Conservation (phyloP, 768 basidiomycete genomes). For the Russula compacta region DNA sequence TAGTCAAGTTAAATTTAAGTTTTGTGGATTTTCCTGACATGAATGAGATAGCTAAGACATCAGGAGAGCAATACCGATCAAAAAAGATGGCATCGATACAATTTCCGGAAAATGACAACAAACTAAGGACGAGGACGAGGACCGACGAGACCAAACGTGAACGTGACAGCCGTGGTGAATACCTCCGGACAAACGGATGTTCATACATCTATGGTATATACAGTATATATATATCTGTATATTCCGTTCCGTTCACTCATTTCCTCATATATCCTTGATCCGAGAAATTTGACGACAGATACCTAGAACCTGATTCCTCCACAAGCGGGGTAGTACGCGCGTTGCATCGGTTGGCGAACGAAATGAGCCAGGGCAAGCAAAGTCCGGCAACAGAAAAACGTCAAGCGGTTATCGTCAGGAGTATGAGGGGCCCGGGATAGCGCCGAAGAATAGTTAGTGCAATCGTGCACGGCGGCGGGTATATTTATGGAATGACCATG, state of each 20-base stretch:
- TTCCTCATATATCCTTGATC: background rate
- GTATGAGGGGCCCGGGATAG: background rate
- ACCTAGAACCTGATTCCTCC: no score
- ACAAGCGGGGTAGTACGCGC: no score
- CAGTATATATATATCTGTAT: background rate
- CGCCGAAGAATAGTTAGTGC: constrained; percentile 14
- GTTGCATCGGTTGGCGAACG: no score
- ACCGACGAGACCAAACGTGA: no score
- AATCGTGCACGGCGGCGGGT: background rate
- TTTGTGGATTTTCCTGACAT: no score
- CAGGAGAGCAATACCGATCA: background rate
- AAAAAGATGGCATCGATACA: background rate
- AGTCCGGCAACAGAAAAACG: constrained; percentile 13
- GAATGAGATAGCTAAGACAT: no score
- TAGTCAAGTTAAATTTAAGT: no score
- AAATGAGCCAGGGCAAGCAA: constrained; percentile 8
- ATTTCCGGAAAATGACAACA: constrained; percentile 1
- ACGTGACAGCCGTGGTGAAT: constrained; percentile 1
- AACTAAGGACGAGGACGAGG: background rate
- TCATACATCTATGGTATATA: no score
- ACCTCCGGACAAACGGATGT: no score
- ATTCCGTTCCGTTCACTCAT: no score
- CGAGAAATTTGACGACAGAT: no score
- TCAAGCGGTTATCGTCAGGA: background rate
- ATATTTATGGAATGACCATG: constrained; percentile 11